Evolutionary conservation across 2,329 filamentous ascomycete genomes (phyloP), one percentile per base, ranked within the genome.

Genomic region (Pseudocercospora fuligena): DNA sequence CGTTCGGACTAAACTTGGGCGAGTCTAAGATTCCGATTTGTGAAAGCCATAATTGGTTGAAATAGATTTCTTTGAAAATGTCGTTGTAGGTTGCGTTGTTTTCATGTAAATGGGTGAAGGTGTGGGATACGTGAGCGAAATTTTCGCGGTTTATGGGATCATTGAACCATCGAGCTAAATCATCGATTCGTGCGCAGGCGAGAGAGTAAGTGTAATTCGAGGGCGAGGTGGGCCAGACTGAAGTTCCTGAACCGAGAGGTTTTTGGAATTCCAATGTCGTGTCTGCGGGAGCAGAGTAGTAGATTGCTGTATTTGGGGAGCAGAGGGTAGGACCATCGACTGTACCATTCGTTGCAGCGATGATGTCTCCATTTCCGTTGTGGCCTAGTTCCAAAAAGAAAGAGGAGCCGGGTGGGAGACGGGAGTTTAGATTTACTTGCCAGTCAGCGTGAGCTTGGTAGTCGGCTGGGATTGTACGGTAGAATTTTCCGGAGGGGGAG

Each of bases 331-430:
- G 31, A 14, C 49, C 56, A 11, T 33, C 31, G 31, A 33, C 31
- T 33, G n/a, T 59, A 7, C 14, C 19, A 9, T 58, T 61, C 6
- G 59, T 65, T 14, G 49, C 49, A 9, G 58, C 58, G n/a, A 65
- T 58, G 2, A 65, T 65, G 29, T 61, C 63, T 46, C 63, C 63
- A 16, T 65, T 65, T 14, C 63, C 63, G 43, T 65, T 65, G 19
- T 65, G 58, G 21, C 63, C 58, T 19, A 65, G 54, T 40, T 65
- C 63, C n/a, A 61, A 36, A 33, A 56, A 61, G 49, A 61, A 61
- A 12, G 61, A 49, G 3, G 59, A 61, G 7, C 58, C 59, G 12
- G 58, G 33, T 49, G 63, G 63, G 9, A 61, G 51, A 6, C 58
- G 59, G 9, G 63, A 58, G 21, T 61, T 61, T 23, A 65, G 49